phyloP scores from a whole-genome alignment of 495 filamentous ascomycete genomes.

The Aspergillus olivimuriae region DNA sequence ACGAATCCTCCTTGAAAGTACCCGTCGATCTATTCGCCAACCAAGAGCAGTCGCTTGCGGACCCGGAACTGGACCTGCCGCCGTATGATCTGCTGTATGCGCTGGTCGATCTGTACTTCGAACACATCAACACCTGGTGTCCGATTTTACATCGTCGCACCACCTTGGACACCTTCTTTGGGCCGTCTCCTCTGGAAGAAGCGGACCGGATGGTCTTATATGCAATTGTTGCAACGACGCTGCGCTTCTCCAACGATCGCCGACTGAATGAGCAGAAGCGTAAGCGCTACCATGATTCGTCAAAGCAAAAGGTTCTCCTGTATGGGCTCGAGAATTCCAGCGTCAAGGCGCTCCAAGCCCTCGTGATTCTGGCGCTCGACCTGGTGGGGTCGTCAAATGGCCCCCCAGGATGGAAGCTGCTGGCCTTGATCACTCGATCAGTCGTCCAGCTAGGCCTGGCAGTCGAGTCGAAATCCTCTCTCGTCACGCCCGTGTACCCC shows the following conservation, averaged over 20 bases:
- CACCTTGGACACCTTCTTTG: slow-evolving; percentile 77
- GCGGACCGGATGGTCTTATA: slow-evolving; percentile 77
- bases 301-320: slow-evolving; percentile 78
- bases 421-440: slow-evolving; percentile 78
- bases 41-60: slow-evolving; percentile 37
- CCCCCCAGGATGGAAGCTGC: slow-evolving; percentile 80
- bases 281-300: slow-evolving; percentile 66
- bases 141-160: slow-evolving; percentile 78
- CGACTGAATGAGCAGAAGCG: slow-evolving; percentile 65
- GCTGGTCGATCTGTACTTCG: slow-evolving; percentile 80
- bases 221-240: slow-evolving; percentile 77
- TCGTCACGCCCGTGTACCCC: slow-evolving; percentile 63
- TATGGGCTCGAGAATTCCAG: slow-evolving; percentile 83
- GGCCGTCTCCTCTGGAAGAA: slow-evolving; percentile 65
- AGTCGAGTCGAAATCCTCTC: slow-evolving; percentile 69
- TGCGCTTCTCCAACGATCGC: slow-evolving; percentile 72
- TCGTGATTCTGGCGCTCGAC: slow-evolving; percentile 77
- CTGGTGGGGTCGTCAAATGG: slow-evolving; percentile 75
- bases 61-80: slow-evolving; percentile 69
- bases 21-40: slow-evolving; percentile 37
- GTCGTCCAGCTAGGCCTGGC: slow-evolving; percentile 80
- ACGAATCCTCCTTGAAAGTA: slow-evolving; percentile 40
- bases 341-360: slow-evolving; percentile 77
- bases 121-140: slow-evolving; percentile 87
- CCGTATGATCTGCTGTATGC: slow-evolving; percentile 80